A percentile compares a stretch with the other conserved stretches of the same genome.
Conservation (phyloP, 2,329 filamentous ascomycete species). For the Onygenales sp. region DNA sequence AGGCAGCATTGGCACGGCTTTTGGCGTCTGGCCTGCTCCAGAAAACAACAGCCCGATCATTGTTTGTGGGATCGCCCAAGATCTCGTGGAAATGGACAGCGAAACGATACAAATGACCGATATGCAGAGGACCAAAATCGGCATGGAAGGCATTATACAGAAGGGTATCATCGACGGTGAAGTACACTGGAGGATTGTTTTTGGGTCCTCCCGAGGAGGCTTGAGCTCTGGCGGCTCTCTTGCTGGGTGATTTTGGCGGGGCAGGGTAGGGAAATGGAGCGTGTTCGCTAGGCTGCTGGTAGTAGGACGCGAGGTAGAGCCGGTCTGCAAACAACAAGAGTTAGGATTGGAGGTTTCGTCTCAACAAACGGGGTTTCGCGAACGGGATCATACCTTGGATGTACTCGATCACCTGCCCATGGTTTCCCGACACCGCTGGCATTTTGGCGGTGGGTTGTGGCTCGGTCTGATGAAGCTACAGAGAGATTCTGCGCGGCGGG, state of each 20-base stretch:
- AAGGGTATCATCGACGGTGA: constrained; percentile 84
- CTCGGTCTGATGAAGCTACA: neutral
- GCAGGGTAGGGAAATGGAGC: constrained; percentile 79
- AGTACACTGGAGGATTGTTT: constrained; percentile 68
- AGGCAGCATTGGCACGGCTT: constrained; percentile 83
- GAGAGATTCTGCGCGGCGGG: neutral
- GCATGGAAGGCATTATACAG: constrained; percentile 98
- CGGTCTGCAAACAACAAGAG: constrained; percentile 48
- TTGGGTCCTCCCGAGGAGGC: constrained; percentile 41
- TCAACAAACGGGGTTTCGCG: neutral
- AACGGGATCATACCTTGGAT: constrained; percentile 63
- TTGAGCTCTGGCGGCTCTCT: constrained; percentile 61
- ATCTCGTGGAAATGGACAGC: constrained; percentile 94
- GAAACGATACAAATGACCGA: constrained; percentile 93
- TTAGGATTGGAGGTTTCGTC: neutral
- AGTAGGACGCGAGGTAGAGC: constrained; percentile 88
- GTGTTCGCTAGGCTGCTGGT: constrained; percentile 66
- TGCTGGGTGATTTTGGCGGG: constrained; percentile 58
- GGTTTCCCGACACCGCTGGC: constrained; percentile 47
- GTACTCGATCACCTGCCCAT: constrained; percentile 90
- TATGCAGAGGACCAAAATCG: constrained; percentile 95
- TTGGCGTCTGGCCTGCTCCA: constrained; percentile 88
- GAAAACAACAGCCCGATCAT: constrained; percentile 84
- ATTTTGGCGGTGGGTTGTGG: constrained; percentile 25
- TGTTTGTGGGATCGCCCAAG: constrained; percentile 80